Evolutionary conservation across 257 asterid species (phyloP), one percentile per base, ranked within the genome.

Genomic region (Misopates orontium): DNA sequence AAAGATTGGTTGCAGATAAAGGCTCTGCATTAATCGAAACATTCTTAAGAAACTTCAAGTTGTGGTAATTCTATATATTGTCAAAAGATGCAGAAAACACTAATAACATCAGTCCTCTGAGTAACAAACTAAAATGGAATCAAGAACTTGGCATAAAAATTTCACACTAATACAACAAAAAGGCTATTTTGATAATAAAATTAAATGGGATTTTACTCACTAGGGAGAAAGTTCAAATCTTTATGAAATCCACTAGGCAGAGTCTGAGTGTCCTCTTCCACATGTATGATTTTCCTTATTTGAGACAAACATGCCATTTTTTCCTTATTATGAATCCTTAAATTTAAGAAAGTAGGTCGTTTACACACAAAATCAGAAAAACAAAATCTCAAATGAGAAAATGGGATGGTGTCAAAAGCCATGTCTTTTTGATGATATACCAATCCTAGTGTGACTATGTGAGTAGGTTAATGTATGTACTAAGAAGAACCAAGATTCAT

Each of bases 161-260:
- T n/a, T n/a, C n/a, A n/a, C n/a, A n/a, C n/a, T n/a, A n/a, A n/a
- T n/a, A 31, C 19, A 63, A 28, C 15, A 22, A 67, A 62, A 45
- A 56, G 23, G 63, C 0, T 4, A 13, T 1, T 53, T 41, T 22
- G 15, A 45, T 10, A 15, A 21, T 7, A 17, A 65, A 51, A 36
- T 10, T 2, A 28, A 2, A 42, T 16, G 10, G 19, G 13, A 10
- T 18, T 48, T 42, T 18, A 80, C 95, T 77, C 58, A 94, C 99
- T 94, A 42, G 97, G 99, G 58, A 90, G 85, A 64, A 79, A 77
- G 73, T 79, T 89, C 61, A 90, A 77, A 71, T 90, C 96, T 77
- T 72, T 84, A 73, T 87, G 96, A 78, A 77, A 87, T 20, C 69
- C 78, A 42, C 77, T 63, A 28, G 86, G 40, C 15, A 49, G 53